Percentiles rank a stretch among this genome's conserved stretches.
Evolutionary conservation across 2,329 filamentous ascomycete genomes (phyloP).

Genomic region (Aquanectria penicillioides): DNA sequence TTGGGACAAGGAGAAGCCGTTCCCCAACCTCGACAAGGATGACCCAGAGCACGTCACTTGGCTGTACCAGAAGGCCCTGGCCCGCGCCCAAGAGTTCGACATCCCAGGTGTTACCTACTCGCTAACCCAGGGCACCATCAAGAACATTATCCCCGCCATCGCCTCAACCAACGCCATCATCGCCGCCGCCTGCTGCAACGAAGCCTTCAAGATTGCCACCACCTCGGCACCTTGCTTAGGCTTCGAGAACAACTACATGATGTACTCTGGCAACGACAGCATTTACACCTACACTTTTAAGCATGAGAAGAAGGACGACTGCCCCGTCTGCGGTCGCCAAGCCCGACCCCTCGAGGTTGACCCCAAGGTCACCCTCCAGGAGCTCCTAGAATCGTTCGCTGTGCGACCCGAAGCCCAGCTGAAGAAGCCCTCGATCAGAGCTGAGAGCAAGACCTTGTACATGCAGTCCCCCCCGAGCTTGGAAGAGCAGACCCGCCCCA

Average conservation of each 20-base stretch:
- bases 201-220: conserved; percentile 94
- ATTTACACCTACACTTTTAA: conserved; percentile 98
- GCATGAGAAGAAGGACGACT: conserved; percentile 93
- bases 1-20: conserved; percentile 88
- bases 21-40: conserved; percentile 90
- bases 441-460: conserved; percentile 85
- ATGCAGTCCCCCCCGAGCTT: conserved; percentile 85
- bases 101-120: conserved; percentile 95
- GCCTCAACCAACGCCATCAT: conserved; percentile 98
- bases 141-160: conserved; percentile 99
- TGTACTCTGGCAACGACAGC: conserved; percentile 96
- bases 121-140: conserved; percentile 96
- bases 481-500: conserved; percentile 84
- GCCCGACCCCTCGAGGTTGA: conserved; percentile 80
- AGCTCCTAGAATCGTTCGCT: conserved; percentile 86
- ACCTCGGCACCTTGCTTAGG: conserved; percentile 83
- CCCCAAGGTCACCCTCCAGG: conserved; percentile 76
- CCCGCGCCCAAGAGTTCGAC: conserved; percentile 85
- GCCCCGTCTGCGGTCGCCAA: conserved; percentile 89
- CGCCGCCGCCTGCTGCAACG: conserved; percentile 94
- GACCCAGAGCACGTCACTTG: conserved; percentile 98
- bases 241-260: conserved; percentile 92
- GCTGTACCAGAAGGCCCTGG: conserved; percentile 87
- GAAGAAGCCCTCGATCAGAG: conserved; percentile 89
- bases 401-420: conserved; percentile 89